Percentiles rank a stretch among this genome's conserved stretches.
phyloP scores from a whole-genome alignment of 1,139 yeast species.

The Geotrichum reessii region DNA sequence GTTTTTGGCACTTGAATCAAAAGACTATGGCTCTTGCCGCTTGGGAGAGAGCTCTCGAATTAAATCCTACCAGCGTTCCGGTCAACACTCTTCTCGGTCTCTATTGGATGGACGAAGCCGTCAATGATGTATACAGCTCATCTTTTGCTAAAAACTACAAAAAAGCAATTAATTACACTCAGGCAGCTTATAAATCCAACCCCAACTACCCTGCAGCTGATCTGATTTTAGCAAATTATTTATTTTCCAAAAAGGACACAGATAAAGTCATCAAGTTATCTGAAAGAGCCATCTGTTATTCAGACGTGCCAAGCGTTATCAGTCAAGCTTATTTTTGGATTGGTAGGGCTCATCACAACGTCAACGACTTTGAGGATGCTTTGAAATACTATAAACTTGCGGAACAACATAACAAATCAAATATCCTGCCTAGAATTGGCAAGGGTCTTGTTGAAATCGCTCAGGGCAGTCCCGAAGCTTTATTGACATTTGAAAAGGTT shows the following conservation, averaged over 20 bases:
- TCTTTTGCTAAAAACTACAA: slow-evolving; percentile 36
- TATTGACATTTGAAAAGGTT: slow-evolving; percentile 73
- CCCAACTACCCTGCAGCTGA: slow-evolving; percentile 42
- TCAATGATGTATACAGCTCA: slow-evolving; percentile 17
- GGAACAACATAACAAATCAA: slow-evolving; percentile 44
- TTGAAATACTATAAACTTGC: slow-evolving; percentile 57
- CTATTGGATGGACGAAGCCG: slow-evolving; percentile 52
- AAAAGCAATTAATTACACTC: slow-evolving; percentile 35
- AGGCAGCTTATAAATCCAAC: slow-evolving; percentile 36
- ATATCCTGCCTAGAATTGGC: slow-evolving; percentile 69
- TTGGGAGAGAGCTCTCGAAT: slow-evolving; percentile 74
- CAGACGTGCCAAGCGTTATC: slow-evolving; percentile 42
- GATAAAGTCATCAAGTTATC: slow-evolving; percentile 55
- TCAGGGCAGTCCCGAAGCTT: slow-evolving; percentile 74
- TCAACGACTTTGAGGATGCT: slow-evolving; percentile 58
- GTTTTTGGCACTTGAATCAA: slow-evolving; percentile 86
- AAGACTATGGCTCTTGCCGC: slow-evolving; percentile 68
- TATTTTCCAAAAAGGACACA: slow-evolving; percentile 56
- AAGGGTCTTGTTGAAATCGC: slow-evolving; percentile 79
- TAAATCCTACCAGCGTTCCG: slow-evolving; percentile 55
- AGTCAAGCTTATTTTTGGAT: slow-evolving; percentile 87
- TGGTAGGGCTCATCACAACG: slow-evolving; percentile 66
- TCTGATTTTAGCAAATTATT: slow-evolving; percentile 48
- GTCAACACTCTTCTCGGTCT: slow-evolving; percentile 64
- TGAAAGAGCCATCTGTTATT: slow-evolving; percentile 43